Conservation (phyloP, 306 rosid species). For the Cicer cuneatum region DNA sequence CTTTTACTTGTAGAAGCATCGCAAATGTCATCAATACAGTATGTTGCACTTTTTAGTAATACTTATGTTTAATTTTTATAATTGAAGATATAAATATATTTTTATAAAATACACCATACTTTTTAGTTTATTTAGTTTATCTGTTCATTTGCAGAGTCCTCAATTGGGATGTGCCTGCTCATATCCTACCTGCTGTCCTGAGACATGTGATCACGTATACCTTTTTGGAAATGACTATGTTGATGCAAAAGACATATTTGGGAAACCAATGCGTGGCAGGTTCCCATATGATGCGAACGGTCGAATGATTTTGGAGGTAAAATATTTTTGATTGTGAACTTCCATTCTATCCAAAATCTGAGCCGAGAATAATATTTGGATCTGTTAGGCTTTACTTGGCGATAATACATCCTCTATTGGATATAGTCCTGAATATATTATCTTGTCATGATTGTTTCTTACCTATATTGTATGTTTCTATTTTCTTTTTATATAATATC, state of each 20-base stretch:
- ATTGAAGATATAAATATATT: slow-evolving; percentile 27
- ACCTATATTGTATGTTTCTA: slow-evolving; percentile 3
- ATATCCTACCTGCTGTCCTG: slow-evolving; percentile 71
- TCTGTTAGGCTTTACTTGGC: slow-evolving; percentile 32
- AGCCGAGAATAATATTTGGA: slow-evolving; percentile 38
- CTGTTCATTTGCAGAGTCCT: slow-evolving; percentile 58
- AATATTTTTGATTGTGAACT: slow-evolving; percentile 37
- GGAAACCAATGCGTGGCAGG: slow-evolving; percentile 87
- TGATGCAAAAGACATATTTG: slow-evolving; percentile 87
- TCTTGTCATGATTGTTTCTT: slow-evolving; percentile 28
- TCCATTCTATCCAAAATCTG: slow-evolving; percentile 37
- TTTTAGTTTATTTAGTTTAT: slow-evolving; percentile 25
- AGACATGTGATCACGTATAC: slow-evolving; percentile 91
- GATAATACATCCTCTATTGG: neutral
- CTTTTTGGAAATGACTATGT: slow-evolving; percentile 89
- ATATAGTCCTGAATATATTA: slow-evolving; percentile 4
- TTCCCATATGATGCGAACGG: slow-evolving; percentile 91
- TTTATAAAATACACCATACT: slow-evolving; percentile 15
- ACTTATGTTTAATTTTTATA: neutral
- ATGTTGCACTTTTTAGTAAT: slow-evolving; percentile 12
- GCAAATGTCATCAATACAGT: neutral
- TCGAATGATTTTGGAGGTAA: slow-evolving; percentile 90
- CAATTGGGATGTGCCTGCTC: slow-evolving; percentile 89
- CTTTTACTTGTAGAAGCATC: slow-evolving; percentile 25
- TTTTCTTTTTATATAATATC: neutral